Evolutionary conservation across 1,284 basidiomycete species (phyloP).

Genomic region (Malassezia arunalokei): DNA sequence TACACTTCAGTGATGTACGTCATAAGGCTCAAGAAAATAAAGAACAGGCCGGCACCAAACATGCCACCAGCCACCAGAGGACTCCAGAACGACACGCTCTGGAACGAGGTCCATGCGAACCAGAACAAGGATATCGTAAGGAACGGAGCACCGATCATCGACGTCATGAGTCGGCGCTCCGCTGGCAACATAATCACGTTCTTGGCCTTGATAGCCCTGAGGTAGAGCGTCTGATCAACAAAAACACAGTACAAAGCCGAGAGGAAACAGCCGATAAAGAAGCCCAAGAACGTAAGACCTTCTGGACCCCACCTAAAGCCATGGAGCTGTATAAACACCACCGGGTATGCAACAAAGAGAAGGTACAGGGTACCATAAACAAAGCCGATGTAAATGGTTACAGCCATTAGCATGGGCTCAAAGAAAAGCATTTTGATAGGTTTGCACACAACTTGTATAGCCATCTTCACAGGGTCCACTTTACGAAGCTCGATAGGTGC

Average conservation of each 20-base stretch:
- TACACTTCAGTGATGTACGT: slow-evolving; percentile 52
- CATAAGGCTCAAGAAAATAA: slow-evolving; percentile 53
- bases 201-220: slow-evolving; percentile 24
- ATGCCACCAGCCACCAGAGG: slow-evolving; percentile 50
- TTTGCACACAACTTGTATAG: slow-evolving; percentile 57
- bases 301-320: slow-evolving; percentile 33
- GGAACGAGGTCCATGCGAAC: slow-evolving; percentile 34
- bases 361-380: slow-evolving; percentile 51
- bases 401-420: slow-evolving; percentile 66
- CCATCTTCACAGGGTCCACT: slow-evolving; percentile 46
- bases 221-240: slow-evolving; percentile 33
- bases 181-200: slow-evolving; percentile 23
- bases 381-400: slow-evolving; percentile 67
- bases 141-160: slow-evolving; percentile 41
- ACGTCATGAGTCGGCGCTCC: slow-evolving; percentile 30
- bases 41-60: slow-evolving; percentile 47
- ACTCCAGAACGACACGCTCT: slow-evolving; percentile 47
- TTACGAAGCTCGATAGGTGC: slow-evolving; percentile 32
- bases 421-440: slow-evolving; percentile 50
- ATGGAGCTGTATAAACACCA: slow-evolving; percentile 40
- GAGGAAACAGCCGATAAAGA: slow-evolving; percentile 35
- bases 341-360: slow-evolving; percentile 42
- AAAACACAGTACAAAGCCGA: slow-evolving; percentile 23
- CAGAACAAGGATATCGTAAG: slow-evolving; percentile 48
- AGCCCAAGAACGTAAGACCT: slow-evolving; percentile 44